Evolutionary conservation across 331 rosid species (phyloP).

Genomic region (Malus hybrid): DNA sequence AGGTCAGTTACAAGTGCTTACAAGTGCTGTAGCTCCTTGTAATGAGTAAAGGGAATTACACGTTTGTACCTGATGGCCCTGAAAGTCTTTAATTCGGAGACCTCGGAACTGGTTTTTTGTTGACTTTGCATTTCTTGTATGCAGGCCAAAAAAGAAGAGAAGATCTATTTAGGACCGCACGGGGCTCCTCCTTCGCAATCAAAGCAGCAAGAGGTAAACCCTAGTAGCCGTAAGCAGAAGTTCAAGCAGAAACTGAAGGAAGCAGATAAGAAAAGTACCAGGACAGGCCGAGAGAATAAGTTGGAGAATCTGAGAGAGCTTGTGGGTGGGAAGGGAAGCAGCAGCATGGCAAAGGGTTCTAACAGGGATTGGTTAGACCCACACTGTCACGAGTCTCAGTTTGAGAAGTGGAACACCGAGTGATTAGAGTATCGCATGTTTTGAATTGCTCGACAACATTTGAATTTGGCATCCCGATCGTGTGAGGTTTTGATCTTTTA

Average conservation of each 20-base stretch:
- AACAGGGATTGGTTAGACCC: slow-evolving; percentile 89
- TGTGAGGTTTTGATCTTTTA: slow-evolving; percentile 4
- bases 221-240: slow-evolving; percentile 63
- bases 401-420: slow-evolving; percentile 52
- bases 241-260: slow-evolving; percentile 85
- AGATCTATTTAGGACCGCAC: slow-evolving; percentile 86
- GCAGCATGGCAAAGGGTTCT: slow-evolving; percentile 43
- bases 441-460: slow-evolving; percentile 3
- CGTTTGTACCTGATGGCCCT: background rate
- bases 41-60: background rate
- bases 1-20: slow-evolving; percentile 35
- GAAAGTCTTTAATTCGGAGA: background rate
- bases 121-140: background rate
- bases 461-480: background rate
- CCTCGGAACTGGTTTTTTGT: background rate
- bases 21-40: background rate
- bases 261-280: slow-evolving; percentile 62
- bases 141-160: slow-evolving; percentile 65
- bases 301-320: slow-evolving; percentile 80
- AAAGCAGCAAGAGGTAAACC: slow-evolving; percentile 56
- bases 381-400: slow-evolving; percentile 83
- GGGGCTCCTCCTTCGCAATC: slow-evolving; percentile 88
- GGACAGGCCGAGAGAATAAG: slow-evolving; percentile 80
- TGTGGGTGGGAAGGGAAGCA: slow-evolving; percentile 60
- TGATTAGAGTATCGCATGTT: slow-evolving; percentile 6